phyloP scores from a whole-genome alignment of 495 filamentous ascomycete genomes.

The Lasiosphaeria miniovina region DNA sequence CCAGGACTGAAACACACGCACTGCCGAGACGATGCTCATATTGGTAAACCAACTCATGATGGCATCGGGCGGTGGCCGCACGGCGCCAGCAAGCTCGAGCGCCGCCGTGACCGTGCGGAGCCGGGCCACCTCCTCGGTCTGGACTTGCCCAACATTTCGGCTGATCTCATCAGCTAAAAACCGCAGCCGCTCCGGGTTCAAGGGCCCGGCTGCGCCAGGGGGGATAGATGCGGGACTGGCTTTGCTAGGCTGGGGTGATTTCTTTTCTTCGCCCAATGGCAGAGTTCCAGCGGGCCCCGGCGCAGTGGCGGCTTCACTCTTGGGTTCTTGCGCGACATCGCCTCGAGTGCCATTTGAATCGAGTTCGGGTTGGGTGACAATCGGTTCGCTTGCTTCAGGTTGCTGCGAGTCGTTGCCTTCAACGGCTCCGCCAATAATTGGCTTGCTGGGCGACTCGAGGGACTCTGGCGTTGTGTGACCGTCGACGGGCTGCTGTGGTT shows the following conservation, averaged over 20 bases:
- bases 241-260: not conserved
- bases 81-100: constrained; percentile 13
- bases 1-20: constrained; percentile 35
- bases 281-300: too few species aligned
- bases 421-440: too few species aligned
- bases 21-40: constrained; percentile 26
- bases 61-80: constrained; percentile 23
- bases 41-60: constrained; percentile 29
- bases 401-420: too few species aligned
- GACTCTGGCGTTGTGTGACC: too few species aligned
- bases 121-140: constrained; percentile 10
- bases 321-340: too few species aligned
- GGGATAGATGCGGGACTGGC: not conserved
- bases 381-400: too few species aligned
- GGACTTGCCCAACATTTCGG: constrained; percentile 6
- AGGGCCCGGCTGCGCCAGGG: not conserved
- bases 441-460: too few species aligned
- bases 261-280: not conserved
- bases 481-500: too few species aligned
- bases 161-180: constrained; percentile 16
- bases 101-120: constrained; percentile 15
- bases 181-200: constrained; percentile 11
- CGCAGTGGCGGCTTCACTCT: too few species aligned
- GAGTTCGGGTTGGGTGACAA: too few species aligned
- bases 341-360: too few species aligned